Percentiles rank a stretch among this genome's conserved stretches.
Evolutionary conservation across 305 asterid species (phyloP).

Genomic region (Rubia occidens): DNA sequence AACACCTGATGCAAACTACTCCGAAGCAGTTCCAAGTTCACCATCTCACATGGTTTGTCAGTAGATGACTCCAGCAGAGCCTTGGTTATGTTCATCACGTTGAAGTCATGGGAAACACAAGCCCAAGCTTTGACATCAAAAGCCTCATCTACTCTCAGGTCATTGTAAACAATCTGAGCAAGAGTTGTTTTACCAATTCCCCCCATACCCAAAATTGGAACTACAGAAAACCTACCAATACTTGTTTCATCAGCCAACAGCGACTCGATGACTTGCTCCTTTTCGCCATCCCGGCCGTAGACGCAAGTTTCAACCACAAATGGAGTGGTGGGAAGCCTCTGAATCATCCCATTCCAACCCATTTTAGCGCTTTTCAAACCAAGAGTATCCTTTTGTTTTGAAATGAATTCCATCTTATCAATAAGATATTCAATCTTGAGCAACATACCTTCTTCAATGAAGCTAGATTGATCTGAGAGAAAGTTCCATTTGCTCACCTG

Average conservation of each 20-base stretch:
- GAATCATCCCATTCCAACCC: not conserved
- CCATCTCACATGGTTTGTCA: slow-evolving; percentile 22
- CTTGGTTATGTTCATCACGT: slow-evolving; percentile 28
- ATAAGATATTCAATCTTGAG: slow-evolving; percentile 9
- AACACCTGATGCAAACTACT: slow-evolving; percentile 25
- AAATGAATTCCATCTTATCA: slow-evolving; percentile 13
- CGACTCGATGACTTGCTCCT: slow-evolving; percentile 15
- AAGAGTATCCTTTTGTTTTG: slow-evolving; percentile 13
- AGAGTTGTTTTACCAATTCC: slow-evolving; percentile 46
- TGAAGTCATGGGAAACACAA: slow-evolving; percentile 42
- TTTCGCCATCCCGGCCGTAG: slow-evolving; percentile 32
- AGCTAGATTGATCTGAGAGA: not conserved
- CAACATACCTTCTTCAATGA: not conserved
- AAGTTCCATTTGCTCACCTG: slow-evolving; percentile 1
- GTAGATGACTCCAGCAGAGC: slow-evolving; percentile 32
- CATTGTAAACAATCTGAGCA: slow-evolving; percentile 44
- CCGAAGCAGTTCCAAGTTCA: slow-evolving; percentile 35
- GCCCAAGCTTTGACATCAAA: slow-evolving; percentile 48
- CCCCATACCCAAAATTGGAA: slow-evolving; percentile 51
- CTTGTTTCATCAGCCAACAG: slow-evolving; percentile 15
- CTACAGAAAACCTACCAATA: slow-evolving; percentile 15
- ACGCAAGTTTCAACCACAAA: slow-evolving; percentile 23
- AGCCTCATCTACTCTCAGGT: slow-evolving; percentile 30
- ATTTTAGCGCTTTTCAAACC: slow-evolving; percentile 14
- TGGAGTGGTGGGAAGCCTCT: slow-evolving; percentile 22